Evolutionary conservation across 805 yeast species (phyloP).

Genomic region (Candida dajiaensis): DNA sequence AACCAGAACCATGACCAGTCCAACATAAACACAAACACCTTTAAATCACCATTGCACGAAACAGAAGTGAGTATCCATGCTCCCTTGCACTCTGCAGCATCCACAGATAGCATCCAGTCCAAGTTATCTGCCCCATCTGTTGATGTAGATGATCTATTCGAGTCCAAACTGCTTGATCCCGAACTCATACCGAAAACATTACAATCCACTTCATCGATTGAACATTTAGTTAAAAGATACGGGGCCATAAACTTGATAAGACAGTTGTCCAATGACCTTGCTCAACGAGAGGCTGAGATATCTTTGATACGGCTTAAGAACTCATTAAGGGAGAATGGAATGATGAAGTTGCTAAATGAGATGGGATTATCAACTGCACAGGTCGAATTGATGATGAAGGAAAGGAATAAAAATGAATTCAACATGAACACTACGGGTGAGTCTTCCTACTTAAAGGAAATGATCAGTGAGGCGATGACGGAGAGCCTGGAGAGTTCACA

Average conservation of each 20-base stretch:
- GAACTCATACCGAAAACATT: slow-evolving; percentile 29
- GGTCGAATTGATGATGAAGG: slow-evolving; percentile 28
- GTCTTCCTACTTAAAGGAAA: slow-evolving; percentile 18
- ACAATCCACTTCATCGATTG: slow-evolving; percentile 29
- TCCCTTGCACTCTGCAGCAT: slow-evolving; percentile 3
- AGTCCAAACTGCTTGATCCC: slow-evolving; percentile 4
- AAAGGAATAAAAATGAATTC: slow-evolving; percentile 6
- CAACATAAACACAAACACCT: too few species aligned
- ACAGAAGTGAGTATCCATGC: slow-evolving; percentile 1
- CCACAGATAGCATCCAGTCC: slow-evolving; percentile 1
- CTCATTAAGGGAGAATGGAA: slow-evolving; percentile 29
- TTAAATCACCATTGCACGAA: not conserved
- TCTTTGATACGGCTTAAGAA: slow-evolving; percentile 29
- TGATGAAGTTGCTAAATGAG: slow-evolving; percentile 29
- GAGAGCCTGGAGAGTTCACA: slow-evolving; percentile 13
- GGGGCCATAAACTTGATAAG: slow-evolving; percentile 34
- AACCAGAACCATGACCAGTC: too few species aligned
- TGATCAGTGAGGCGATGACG: slow-evolving; percentile 29
- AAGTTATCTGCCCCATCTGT: not conserved
- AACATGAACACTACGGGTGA: not conserved
- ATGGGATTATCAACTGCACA: slow-evolving; percentile 32
- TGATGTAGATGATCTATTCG: slow-evolving; percentile 5
- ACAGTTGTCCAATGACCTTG: slow-evolving; percentile 43
- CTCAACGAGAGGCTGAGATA: slow-evolving; percentile 41
- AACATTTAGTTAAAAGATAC: slow-evolving; percentile 26